Base-by-base conservation (phyloP, 805 yeast species). In the Osmozyma mogii region DNA sequence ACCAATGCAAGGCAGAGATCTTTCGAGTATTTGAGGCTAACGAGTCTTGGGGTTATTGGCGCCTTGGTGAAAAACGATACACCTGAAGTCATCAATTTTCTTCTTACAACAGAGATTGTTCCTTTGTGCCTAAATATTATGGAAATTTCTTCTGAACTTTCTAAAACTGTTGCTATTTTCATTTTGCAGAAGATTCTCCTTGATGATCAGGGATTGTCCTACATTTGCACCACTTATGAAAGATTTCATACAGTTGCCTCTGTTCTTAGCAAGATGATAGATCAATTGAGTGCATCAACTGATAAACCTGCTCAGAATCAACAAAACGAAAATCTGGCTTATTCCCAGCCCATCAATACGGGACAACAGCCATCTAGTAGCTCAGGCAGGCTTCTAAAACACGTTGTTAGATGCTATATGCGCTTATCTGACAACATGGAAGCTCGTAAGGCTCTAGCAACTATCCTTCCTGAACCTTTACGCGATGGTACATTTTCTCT, bases 31-130 rank as follows among this genome's bases (percentile, higher is more conserved):
- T 69, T 89, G 47, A 70, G 97, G 40, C 70, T 89, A 40, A 92
- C 98, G 1, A 82, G 95, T 31, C 70, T 89, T 37, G 98, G 98
- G 22, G 98, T 89, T 5, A 84, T 89, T 51, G 98, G 98, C 13
- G 97, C 98, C 0, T 64, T 89, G 32, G 97, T 92, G 15, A 89
- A 92, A 47, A 89, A 88, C 54, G 98, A 89, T 49, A 83, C 95
- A 4, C 85, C 95, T 10, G 95, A 89, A 44, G 97, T 89, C 25
- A 88, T 92, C 38, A 83, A 83, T 38, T 89, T 92, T 49, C 61
- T 89, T 47, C 65, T 89, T 25, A 78, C 95, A n/a, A 92, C 98
- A 0, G 98, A 89, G 54, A 89, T 92, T 44, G 94, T 92, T 19
- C 98, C 98, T 4, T 61, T 92, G 32, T 92, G 98, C 52, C 64